These are phyloP conservation scores for Auricularia heimuer DNA, from an alignment of 768 basidiomycete species.

Conservation along the genomic window DNA sequence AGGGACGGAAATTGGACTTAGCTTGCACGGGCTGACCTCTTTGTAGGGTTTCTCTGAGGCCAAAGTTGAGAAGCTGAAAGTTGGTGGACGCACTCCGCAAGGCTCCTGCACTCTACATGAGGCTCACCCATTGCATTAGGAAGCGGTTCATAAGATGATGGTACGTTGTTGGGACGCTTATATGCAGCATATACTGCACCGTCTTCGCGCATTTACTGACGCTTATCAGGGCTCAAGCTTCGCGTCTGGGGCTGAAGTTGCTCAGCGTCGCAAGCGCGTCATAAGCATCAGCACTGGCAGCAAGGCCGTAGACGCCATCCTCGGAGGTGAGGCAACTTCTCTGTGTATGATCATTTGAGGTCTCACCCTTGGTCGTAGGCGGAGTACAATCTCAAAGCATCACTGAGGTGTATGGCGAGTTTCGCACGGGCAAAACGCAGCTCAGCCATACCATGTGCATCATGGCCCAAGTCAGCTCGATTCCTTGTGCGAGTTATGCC, in stretches of 20 bases:
- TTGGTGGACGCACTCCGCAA: constrained; percentile 15
- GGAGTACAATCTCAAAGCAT: constrained; percentile 90
- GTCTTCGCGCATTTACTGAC: not conserved
- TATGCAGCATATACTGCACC: not conserved
- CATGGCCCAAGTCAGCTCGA: constrained; percentile 42
- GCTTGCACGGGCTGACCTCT: not conserved
- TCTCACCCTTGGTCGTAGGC: not conserved
- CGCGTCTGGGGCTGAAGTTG: constrained; percentile 83
- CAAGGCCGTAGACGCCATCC: constrained; percentile 79
- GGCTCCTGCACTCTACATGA: not conserved
- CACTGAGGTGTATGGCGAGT: constrained; percentile 95
- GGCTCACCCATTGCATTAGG: constrained; percentile 33
- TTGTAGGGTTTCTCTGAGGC: constrained; percentile 90
- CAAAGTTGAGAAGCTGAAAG: constrained; percentile 97
- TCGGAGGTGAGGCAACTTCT: constrained; percentile 52
- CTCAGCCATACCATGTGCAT: constrained; percentile 94
- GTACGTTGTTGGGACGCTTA: constrained; percentile 27
- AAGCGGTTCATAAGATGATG: constrained; percentile 81
- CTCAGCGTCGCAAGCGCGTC: constrained; percentile 75
- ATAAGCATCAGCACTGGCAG: constrained; percentile 85
- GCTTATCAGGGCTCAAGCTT: constrained; percentile 73
- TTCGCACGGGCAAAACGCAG: constrained; percentile 93
- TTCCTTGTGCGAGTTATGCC: not conserved
- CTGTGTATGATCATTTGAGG: not conserved
- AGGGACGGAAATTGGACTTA: constrained; percentile 1